phyloP scores from a whole-genome alignment of 768 basidiomycete species.

The Collybia sordida region DNA sequence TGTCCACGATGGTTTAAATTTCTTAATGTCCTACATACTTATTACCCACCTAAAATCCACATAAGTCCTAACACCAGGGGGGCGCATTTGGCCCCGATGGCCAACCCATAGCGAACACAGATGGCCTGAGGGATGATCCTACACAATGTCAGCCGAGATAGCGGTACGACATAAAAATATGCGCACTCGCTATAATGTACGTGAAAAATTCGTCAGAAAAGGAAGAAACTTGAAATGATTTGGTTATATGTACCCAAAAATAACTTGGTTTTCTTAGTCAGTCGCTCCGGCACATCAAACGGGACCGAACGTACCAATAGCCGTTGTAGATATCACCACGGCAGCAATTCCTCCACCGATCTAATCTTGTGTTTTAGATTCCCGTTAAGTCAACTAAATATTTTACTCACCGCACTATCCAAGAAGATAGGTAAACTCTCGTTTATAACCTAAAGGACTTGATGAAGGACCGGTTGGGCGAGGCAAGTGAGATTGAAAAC shows the following conservation, averaged over 20 bases:
- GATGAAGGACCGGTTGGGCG: not conserved
- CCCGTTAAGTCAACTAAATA: not conserved
- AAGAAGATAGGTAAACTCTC: constrained; percentile 84
- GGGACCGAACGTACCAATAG: constrained; percentile 48
- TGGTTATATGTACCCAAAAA: constrained; percentile 67
- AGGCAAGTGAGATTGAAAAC: constrained; percentile 19
- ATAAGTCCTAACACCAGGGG: constrained; percentile 74
- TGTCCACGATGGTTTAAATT: not conserved
- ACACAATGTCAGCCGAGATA: not conserved
- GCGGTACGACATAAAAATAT: constrained; percentile 26
- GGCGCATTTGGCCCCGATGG: constrained; percentile 76
- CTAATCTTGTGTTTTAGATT: constrained; percentile 17
- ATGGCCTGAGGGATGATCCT: constrained; percentile 71
- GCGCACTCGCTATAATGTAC: constrained; percentile 64
- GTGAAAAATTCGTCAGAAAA: no score
- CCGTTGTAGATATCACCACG: constrained; percentile 74
- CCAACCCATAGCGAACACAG: constrained; percentile 77
- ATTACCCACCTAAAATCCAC: constrained; percentile 63
- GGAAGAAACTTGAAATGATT: no score
- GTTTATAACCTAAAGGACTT: constrained; percentile 60
- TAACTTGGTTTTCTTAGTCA: constrained; percentile 44
- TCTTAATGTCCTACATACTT: constrained; percentile 35
- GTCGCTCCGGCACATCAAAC: no score
- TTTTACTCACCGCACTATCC: constrained; percentile 63
- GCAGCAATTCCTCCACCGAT: constrained; percentile 71